Conservation (phyloP, 2,329 filamentous ascomycete species). For the Teratosphaeria destructans region DNA sequence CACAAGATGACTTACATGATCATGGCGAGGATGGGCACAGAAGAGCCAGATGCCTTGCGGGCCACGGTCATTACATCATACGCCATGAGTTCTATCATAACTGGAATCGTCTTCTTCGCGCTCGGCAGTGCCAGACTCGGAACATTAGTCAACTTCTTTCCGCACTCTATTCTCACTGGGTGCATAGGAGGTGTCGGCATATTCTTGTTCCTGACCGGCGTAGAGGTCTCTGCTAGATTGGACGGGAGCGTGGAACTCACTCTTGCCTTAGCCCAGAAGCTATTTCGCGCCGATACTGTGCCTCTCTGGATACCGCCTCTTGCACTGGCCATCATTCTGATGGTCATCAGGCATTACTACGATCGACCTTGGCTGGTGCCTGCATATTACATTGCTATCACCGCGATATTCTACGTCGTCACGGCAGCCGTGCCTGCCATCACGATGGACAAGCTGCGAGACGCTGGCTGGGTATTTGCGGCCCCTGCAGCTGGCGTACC, state of each 20-base stretch:
- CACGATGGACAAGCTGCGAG: constrained; percentile 55
- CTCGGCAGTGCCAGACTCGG: constrained; percentile 83
- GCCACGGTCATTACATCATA: constrained; percentile 92
- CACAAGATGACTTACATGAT: constrained; percentile 96
- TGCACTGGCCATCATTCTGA: constrained; percentile 61
- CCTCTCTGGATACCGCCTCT: constrained; percentile 77
- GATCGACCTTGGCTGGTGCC: constrained; percentile 80
- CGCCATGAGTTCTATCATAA: constrained; percentile 80
- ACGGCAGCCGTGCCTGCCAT: constrained; percentile 60
- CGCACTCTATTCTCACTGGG: constrained; percentile 87
- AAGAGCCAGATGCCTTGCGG: constrained; percentile 74
- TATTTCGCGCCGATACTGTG: constrained; percentile 64
- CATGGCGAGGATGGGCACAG: constrained; percentile 63
- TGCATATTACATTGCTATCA: constrained; percentile 71
- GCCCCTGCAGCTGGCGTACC: constrained; percentile 75
- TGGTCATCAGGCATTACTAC: constrained; percentile 64
- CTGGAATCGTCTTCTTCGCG: constrained; percentile 79
- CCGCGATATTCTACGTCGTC: constrained; percentile 66
- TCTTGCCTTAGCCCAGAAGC: constrained; percentile 60
- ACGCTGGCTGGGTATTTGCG: constrained; percentile 82
- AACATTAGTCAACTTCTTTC: constrained; percentile 92
- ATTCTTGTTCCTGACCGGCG: constrained; percentile 82
- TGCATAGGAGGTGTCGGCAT: constrained; percentile 96
- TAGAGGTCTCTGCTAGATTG: constrained; percentile 85
- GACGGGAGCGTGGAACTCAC: constrained; percentile 79